These are phyloP conservation scores for Tremella mesenterica DNA, from an alignment of 768 basidiomycete species.

Conservation along the genomic window DNA sequence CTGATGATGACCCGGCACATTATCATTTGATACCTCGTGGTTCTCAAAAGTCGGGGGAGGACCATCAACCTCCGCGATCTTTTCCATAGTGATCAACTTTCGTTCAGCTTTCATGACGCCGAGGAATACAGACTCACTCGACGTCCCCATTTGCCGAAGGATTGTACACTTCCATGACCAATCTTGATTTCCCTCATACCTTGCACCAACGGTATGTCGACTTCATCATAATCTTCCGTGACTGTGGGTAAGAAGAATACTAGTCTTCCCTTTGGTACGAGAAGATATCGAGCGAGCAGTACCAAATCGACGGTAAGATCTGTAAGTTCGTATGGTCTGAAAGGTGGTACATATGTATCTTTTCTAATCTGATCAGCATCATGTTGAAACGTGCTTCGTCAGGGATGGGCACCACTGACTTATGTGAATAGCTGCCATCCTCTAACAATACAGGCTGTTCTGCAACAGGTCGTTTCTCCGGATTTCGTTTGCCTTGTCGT, in stretches of 20 bases:
- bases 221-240: slow-evolving; percentile 77
- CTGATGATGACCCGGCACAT: slow-evolving; percentile 71
- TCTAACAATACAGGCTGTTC: slow-evolving; percentile 39
- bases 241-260: slow-evolving; percentile 81
- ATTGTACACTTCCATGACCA: slow-evolving; percentile 59
- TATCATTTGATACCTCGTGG: slow-evolving; percentile 18
- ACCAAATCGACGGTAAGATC: slow-evolving; percentile 74
- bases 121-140: slow-evolving; percentile 53
- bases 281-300: slow-evolving; percentile 66
- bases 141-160: slow-evolving; percentile 91
- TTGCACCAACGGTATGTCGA: slow-evolving; percentile 69
- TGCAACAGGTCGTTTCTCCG: slow-evolving; percentile 21
- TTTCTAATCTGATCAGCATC: not conserved
- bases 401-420: slow-evolving; percentile 35
- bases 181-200: slow-evolving; percentile 63
- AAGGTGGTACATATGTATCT: slow-evolving; percentile 66
- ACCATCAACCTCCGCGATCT: slow-evolving; percentile 44
- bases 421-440: slow-evolving; percentile 43
- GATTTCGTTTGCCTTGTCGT: slow-evolving; percentile 42
- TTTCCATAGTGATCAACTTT: slow-evolving; percentile 85
- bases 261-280: slow-evolving; percentile 75
- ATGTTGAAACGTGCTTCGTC: not conserved
- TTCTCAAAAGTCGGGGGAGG: slow-evolving; percentile 24
- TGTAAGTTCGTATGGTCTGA: slow-evolving; percentile 83
- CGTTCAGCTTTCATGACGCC: not conserved